Conservation (phyloP, 129 eudicot species). For the Calendula officinalis region DNA sequence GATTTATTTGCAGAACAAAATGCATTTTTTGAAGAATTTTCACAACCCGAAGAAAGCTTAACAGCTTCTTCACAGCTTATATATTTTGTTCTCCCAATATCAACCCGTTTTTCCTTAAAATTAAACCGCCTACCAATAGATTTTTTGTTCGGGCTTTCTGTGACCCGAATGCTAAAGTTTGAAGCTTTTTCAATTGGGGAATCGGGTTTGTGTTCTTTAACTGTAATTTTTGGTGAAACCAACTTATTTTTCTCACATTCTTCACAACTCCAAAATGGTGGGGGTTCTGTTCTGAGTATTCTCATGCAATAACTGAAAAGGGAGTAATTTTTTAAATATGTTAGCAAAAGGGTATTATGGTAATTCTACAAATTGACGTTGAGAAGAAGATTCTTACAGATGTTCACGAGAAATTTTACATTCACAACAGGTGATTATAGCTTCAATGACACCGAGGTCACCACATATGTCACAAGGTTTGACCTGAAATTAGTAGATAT, state of each 20-base stretch:
- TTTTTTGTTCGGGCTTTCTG: slow-evolving; percentile 16
- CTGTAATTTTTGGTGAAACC: slow-evolving; percentile 14
- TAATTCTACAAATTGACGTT: not conserved
- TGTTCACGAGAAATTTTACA: slow-evolving; percentile 49
- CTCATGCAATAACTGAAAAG: slow-evolving; percentile 63
- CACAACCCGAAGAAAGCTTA: slow-evolving; percentile 37
- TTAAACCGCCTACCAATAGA: slow-evolving; percentile 9
- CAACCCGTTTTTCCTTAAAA: slow-evolving; percentile 34
- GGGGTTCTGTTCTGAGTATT: slow-evolving; percentile 1
- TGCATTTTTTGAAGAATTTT: not conserved
- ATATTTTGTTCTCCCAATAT: slow-evolving; percentile 46
- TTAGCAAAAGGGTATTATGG: slow-evolving; percentile 18
- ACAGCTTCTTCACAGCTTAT: slow-evolving; percentile 48
- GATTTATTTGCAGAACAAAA: not conserved
- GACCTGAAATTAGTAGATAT: slow-evolving; percentile 35
- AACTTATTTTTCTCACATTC: slow-evolving; percentile 35
- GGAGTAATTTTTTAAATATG: not conserved
- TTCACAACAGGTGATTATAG: slow-evolving; percentile 35
- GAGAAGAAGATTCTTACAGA: slow-evolving; percentile 42
- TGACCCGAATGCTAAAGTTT: not conserved
- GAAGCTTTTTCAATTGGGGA: not conserved
- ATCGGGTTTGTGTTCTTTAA: slow-evolving; percentile 2
- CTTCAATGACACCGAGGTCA: slow-evolving; percentile 42
- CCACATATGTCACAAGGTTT: slow-evolving; percentile 58
- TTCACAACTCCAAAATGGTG: slow-evolving; percentile 54